These are phyloP conservation scores for Fusarium vanettenii DNA, from an alignment of 2,329 filamentous ascomycete genomes.

Conservation along the genomic window DNA sequence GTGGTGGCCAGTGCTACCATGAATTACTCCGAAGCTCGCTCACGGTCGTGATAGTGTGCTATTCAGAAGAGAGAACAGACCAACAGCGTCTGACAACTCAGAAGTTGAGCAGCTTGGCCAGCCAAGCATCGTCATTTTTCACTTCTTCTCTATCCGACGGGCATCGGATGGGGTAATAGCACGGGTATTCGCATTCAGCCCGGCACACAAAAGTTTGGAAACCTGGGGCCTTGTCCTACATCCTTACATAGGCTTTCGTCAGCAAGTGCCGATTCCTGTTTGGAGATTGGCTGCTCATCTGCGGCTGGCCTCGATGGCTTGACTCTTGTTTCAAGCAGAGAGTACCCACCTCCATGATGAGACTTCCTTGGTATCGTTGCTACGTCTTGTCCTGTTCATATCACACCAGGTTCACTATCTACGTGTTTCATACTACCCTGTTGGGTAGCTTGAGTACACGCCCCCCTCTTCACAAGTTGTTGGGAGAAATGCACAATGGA, in stretches of 20 bases:
- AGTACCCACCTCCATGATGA: constrained; percentile 3
- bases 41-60: neutral
- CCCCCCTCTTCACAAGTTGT: constrained; percentile 11
- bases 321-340: neutral
- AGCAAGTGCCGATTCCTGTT: constrained; percentile 23
- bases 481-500: neutral
- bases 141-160: neutral
- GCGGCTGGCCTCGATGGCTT: neutral
- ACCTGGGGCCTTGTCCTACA: neutral
- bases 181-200: neutral
- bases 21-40: neutral
- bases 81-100: neutral
- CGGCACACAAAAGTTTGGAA: neutral
- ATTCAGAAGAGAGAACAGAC: neutral
- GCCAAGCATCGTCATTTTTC: neutral
- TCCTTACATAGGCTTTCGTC: constrained; percentile 22
- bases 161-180: neutral
- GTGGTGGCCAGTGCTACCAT: neutral
- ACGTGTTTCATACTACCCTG: constrained; percentile 13
- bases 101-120: neutral
- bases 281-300: neutral
- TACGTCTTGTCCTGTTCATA: neutral
- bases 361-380: neutral
- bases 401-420: neutral
- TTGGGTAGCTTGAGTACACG: neutral